Evolutionary conservation across 2,329 filamentous ascomycete genomes (phyloP).

Genomic region (Gremmenia infestans): DNA sequence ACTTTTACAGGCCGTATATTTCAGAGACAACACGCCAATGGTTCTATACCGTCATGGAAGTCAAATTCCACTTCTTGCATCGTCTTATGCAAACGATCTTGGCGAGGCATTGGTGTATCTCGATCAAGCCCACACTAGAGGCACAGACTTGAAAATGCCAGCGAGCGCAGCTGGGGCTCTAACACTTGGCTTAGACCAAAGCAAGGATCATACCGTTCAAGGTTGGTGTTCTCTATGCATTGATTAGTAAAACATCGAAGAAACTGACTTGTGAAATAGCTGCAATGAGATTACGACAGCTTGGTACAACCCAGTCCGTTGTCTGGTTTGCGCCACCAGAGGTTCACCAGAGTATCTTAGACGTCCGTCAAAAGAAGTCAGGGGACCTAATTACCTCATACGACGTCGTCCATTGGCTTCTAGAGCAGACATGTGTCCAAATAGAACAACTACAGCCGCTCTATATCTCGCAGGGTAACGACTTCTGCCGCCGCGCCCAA

Average conservation of each 20-base stretch:
- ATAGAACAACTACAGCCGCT: constrained; percentile 56
- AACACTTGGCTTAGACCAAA: constrained; percentile 21
- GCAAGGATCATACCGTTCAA: constrained; percentile 47
- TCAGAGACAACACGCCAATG: constrained; percentile 13
- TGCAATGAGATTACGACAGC: constrained; percentile 59
- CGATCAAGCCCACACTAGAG: constrained; percentile 27
- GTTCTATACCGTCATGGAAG: constrained; percentile 16
- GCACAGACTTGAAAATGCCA: constrained; percentile 24
- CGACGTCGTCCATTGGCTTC: constrained; percentile 57
- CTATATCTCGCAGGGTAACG: constrained; percentile 53
- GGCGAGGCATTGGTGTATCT: constrained; percentile 22
- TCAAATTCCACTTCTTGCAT: constrained; percentile 18
- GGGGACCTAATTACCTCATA: constrained; percentile 12
- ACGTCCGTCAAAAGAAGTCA: constrained; percentile 34
- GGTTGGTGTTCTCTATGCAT: constrained; percentile 8
- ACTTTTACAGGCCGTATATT: constrained; percentile 3
- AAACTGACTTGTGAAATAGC: constrained; percentile 35
- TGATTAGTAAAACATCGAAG: constrained; percentile 3
- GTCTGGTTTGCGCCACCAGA: constrained; percentile 29
- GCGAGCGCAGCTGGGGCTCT: constrained; percentile 14
- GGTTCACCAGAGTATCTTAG: constrained; percentile 46
- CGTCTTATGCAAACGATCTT: constrained; percentile 21
- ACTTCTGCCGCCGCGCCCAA: constrained; percentile 51
- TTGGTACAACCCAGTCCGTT: constrained; percentile 38
- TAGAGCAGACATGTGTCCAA: constrained; percentile 56